Evolutionary conservation across 1,139 yeast species (phyloP), one percentile per base, ranked within the genome.

Genomic region (Pichia inconspicua): DNA sequence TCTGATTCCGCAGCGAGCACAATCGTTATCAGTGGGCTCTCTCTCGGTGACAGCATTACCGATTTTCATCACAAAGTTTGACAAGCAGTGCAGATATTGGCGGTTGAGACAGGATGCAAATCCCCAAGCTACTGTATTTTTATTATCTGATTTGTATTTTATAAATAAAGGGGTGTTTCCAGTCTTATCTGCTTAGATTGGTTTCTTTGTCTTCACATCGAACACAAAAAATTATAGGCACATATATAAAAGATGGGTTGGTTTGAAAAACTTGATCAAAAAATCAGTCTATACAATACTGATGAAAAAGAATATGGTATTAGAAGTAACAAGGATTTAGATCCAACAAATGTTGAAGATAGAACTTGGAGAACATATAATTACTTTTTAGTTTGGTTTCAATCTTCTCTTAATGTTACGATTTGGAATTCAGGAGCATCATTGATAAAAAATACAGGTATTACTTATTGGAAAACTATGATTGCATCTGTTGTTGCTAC

Each of bases 401-500:
- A 56, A 45, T 55, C 58, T 25, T 48, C 58, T 11, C 47, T 58
- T 14, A 53, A 53, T 12, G 57, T 60, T 25, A 52, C 68, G 42
- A 69, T 69, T 48, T 68, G 70, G 48, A 70, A 74, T 4, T 55
- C 61, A 5, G 60, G 60, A 27, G 52, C 60, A 2, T 47, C 57
- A 2, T 43, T 58, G 19, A 55, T 58, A 28, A 56, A 55, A 41
- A 47, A 49, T 9, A 49, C 56, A 4, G 53, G 54, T 9, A 47
- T 58, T 9, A 47, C 55, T 1, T 51, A 55, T 32, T 53, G 55
- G 39, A 53, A 58, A 40, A 54, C 54, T 22, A 55, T 58, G 47
- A 55, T 55, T 30, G 58, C 55, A 11, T 48, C 55, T 5, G 44
- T 53, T 17, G 38, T 56, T 25, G 58, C 55, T 5, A 49, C 52